Conservation (phyloP, 129 eudicot species). For the Oenanthe sinensis region DNA sequence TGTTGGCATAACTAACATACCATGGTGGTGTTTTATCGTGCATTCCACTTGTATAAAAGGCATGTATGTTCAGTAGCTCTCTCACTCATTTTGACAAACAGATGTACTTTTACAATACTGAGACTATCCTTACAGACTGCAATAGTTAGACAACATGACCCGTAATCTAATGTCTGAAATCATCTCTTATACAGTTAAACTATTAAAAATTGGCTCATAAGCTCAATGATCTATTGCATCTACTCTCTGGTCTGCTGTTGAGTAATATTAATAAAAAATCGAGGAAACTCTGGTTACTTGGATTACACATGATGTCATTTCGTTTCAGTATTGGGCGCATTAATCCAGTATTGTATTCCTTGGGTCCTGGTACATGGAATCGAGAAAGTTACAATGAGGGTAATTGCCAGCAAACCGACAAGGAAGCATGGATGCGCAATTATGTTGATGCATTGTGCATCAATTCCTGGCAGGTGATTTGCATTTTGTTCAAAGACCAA, state of each 20-base stretch:
- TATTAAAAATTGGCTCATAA: neutral
- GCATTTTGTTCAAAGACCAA: neutral
- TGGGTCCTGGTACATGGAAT: slow-evolving; percentile 69
- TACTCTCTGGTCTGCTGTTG: neutral
- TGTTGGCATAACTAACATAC: neutral
- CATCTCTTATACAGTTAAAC: neutral
- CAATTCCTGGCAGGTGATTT: slow-evolving; percentile 93
- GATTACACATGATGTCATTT: slow-evolving; percentile 12
- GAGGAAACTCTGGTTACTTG: slow-evolving; percentile 9
- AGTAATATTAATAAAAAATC: neutral
- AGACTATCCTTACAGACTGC: neutral
- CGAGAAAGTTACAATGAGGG: slow-evolving; percentile 22
- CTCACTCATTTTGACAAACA: neutral
- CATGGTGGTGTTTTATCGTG: neutral
- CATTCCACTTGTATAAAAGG: neutral
- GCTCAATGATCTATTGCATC: neutral
- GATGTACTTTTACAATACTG: neutral
- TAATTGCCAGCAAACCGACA: slow-evolving; percentile 20
- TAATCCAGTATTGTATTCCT: slow-evolving; percentile 63
- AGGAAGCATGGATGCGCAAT: slow-evolving; percentile 56
- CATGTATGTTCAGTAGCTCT: neutral
- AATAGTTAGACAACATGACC: neutral
- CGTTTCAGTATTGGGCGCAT: slow-evolving; percentile 80
- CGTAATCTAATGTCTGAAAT: neutral
- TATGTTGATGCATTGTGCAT: slow-evolving; percentile 73